Evolutionary conservation across 2,329 filamentous ascomycete genomes (phyloP), one percentile per base, ranked within the genome.

Genomic region (Nothophaeocryptopus gaeumannii): DNA sequence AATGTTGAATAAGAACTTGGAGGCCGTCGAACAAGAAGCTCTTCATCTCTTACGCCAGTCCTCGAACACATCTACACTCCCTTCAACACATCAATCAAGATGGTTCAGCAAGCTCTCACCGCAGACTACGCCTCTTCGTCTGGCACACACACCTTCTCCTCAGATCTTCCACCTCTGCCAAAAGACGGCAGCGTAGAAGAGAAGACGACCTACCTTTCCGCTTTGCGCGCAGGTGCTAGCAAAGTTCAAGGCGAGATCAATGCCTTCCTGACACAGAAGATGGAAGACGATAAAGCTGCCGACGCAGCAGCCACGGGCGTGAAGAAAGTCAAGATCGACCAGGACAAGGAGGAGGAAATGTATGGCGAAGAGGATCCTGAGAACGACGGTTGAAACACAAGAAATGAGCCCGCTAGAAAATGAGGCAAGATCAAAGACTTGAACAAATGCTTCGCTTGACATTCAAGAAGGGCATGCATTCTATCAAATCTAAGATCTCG

Each of bases 291-390:
- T 65, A 86, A 84, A 64, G 72, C 70, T 8, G 71, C 72, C 11
- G 76, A 75, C 12, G 63, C 51, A 41, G 63, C 51, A 35, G 62
- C 54, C 39, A 45, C 43, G 61, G 52, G 39, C 55, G 53, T 16
- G 15, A 55, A 32, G 40, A 58, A 46, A 43, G 33, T 11, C 32
- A 60, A 58, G 16, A 67, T 71, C 42, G 68, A 70, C 47, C 66
- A 68, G 40, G 40, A 53, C 10, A 37, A 42, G 10, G 47, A 68
- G 67, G 87, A 89, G 64, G 82, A 88, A 62, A 86, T 90, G 65
- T 95, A 96, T 66, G 90, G 89, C 40, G 90, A 95, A 69, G 89
- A 95, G 67, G 80, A 84, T 16, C 74, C 80, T 10, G 83, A 85
- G 42, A 84, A 87, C 11, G 64, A 66, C 39, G 58, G 56, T 3